These are phyloP conservation scores for Musa troglodytarum DNA, from an alignment of 176 grass and related monocot genomes.

Conservation along the genomic window DNA sequence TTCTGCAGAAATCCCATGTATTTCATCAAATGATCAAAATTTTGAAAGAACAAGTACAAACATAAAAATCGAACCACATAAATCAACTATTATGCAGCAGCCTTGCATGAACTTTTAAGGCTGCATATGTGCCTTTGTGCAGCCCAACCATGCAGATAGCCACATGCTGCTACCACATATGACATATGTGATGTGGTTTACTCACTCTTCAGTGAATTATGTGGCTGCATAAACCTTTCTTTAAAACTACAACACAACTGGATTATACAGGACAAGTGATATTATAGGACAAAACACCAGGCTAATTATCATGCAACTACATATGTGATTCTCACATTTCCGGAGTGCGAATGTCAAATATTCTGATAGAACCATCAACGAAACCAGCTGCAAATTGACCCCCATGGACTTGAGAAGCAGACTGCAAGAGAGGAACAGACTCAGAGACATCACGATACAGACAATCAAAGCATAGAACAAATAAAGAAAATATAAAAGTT, in stretches of 20 bases:
- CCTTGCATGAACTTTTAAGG: not conserved
- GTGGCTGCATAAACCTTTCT: not conserved
- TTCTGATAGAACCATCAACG: slow-evolving; percentile 57
- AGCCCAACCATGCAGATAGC: not conserved
- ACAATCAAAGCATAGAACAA: slow-evolving; percentile 4
- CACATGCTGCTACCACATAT: not conserved
- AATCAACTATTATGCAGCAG: too few species aligned
- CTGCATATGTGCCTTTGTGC: not conserved
- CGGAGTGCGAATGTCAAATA: slow-evolving; percentile 75
- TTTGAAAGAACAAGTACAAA: not conserved
- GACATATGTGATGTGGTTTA: not conserved
- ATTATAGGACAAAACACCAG: not conserved
- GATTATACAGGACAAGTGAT: not conserved
- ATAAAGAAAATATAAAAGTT: not conserved
- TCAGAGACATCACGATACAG: slow-evolving; percentile 3
- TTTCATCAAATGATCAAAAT: not conserved
- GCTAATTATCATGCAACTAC: slow-evolving; percentile 14
- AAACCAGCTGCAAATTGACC: slow-evolving; percentile 83
- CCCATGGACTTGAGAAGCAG: slow-evolving; percentile 53
- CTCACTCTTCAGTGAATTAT: not conserved
- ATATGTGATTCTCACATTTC: slow-evolving; percentile 40
- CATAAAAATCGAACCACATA: too few species aligned
- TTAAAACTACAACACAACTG: not conserved
- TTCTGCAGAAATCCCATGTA: too few species aligned
- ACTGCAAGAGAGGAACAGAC: slow-evolving; percentile 42